Conservation (phyloP, 768 basidiomycete species). For the Hortiboletus flavorubellus region DNA sequence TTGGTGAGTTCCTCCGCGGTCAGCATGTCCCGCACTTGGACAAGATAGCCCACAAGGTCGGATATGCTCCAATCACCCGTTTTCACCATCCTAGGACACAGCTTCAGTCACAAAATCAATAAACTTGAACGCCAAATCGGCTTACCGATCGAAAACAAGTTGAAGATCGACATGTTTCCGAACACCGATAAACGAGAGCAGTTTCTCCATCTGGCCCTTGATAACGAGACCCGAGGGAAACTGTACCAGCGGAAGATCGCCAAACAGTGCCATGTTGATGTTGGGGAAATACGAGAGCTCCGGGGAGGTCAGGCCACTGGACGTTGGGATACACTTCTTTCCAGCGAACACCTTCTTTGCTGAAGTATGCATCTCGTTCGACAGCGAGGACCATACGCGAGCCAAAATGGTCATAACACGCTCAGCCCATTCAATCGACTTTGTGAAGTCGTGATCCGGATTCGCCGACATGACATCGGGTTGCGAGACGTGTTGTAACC, state of each 20-base stretch:
- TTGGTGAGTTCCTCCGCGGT: slow-evolving; percentile 52
- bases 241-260: slow-evolving; percentile 79
- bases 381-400: slow-evolving; percentile 68
- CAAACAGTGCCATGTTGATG: slow-evolving; percentile 70
- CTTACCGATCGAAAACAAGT: slow-evolving; percentile 83
- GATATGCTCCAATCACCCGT: slow-evolving; percentile 87
- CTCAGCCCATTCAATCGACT: slow-evolving; percentile 76
- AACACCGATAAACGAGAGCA: slow-evolving; percentile 74
- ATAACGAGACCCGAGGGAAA: slow-evolving; percentile 61
- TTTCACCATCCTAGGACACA: slow-evolving; percentile 66
- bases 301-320: slow-evolving; percentile 65
- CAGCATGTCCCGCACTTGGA: slow-evolving; percentile 69
- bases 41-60: slow-evolving; percentile 84
- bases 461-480: slow-evolving; percentile 40
- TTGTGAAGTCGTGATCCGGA: slow-evolving; percentile 57
- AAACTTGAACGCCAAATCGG: not conserved
- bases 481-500: slow-evolving; percentile 65
- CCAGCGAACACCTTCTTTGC: slow-evolving; percentile 41
- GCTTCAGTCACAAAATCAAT: not conserved
- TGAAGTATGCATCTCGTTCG: slow-evolving; percentile 41
- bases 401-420: slow-evolving; percentile 64
- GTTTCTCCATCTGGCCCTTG: slow-evolving; percentile 69
- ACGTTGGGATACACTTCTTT: slow-evolving; percentile 49
- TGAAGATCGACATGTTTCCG: slow-evolving; percentile 91
- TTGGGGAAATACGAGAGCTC: slow-evolving; percentile 79